Base-by-base conservation (phyloP, 306 rosid genomes). In the Fagus sylvatica region DNA sequence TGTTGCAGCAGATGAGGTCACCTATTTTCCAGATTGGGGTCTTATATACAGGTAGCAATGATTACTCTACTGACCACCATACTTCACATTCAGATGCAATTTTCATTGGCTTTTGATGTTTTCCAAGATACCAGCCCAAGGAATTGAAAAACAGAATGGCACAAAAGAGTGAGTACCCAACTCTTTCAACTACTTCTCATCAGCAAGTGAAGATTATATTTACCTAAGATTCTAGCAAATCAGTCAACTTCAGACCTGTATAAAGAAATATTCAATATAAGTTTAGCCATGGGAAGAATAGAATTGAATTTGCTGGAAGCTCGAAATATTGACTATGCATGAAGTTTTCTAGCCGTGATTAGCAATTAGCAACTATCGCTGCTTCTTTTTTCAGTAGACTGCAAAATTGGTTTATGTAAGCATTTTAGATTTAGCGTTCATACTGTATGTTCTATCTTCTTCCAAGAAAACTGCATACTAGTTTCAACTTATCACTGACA, bases 61-160 rank as follows among this genome's bases (percentile, higher is more conserved):
- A 94, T 76, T 94, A 96, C 74, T 89, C 98, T 17, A 96, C 98
- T 75, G 89, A 90, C 53, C 97, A 93, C 97, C 97, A 94, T 33
- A 94, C 86, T 76, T 88, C 71, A 42, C 72, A 42, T 68, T 68
- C 72, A 40, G 53, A 68, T 43, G 37, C 33, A 11, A 68, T 11
- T 10, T 7, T 34, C 72, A 68, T 19, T 22, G 19, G 53, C 54
- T 68, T 42, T 10, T 15, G 51, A 68, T 68, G 54, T n/a, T 68
- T 68, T 68, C 51, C 53, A 43, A 41, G 78, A 76, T 87, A 92
- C n/a, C 1, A 32, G 16, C 53, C 33, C 7, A 41, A 6, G 8
- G 51, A 40, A 40, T 68, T 33, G 7, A 36, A 43, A 42, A 40
- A 68, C 37, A 42, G 54, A 68, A 68, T 22, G 11, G 53, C 36